phyloP scores from a whole-genome alignment of 306 rosid genomes.

The Trichosanthes truncata region DNA sequence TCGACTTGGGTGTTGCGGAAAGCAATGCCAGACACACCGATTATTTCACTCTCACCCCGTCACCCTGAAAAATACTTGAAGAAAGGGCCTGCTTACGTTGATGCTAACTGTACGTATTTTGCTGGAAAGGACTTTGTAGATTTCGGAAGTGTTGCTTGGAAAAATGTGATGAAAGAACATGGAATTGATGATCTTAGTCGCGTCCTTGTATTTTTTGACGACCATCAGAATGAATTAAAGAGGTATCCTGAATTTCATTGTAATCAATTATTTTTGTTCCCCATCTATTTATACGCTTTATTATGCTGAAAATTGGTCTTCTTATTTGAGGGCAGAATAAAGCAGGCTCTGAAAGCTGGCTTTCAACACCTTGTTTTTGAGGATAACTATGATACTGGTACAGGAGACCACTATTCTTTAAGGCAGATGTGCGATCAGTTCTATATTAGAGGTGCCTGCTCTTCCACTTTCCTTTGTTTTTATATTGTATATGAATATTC shows the following conservation, averaged over 20 bases:
- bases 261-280: slow-evolving; percentile 6
- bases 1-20: slow-evolving; percentile 98
- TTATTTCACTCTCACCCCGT: slow-evolving; percentile 79
- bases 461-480: slow-evolving; percentile 10
- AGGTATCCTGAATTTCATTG: slow-evolving; percentile 38
- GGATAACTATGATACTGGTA: slow-evolving; percentile 99
- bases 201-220: slow-evolving; percentile 85
- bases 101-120: slow-evolving; percentile 83
- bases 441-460: slow-evolving; percentile 70
- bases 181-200: slow-evolving; percentile 55
- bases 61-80: slow-evolving; percentile 93
- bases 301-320: slow-evolving; percentile 16
- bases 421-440: slow-evolving; percentile 94
- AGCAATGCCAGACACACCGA: slow-evolving; percentile 74
- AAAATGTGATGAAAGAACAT: slow-evolving; percentile 47
- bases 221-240: slow-evolving; percentile 93
- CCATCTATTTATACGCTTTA: neutral
- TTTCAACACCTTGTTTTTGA: slow-evolving; percentile 90
- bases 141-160: slow-evolving; percentile 88
- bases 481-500: neutral
- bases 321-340: slow-evolving; percentile 46
- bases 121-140: slow-evolving; percentile 93
- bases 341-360: slow-evolving; percentile 81
- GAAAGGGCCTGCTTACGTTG: slow-evolving; percentile 97
- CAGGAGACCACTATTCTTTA: slow-evolving; percentile 95